phyloP scores from a whole-genome alignment of 768 basidiomycete genomes.

The Mycena venus region DNA sequence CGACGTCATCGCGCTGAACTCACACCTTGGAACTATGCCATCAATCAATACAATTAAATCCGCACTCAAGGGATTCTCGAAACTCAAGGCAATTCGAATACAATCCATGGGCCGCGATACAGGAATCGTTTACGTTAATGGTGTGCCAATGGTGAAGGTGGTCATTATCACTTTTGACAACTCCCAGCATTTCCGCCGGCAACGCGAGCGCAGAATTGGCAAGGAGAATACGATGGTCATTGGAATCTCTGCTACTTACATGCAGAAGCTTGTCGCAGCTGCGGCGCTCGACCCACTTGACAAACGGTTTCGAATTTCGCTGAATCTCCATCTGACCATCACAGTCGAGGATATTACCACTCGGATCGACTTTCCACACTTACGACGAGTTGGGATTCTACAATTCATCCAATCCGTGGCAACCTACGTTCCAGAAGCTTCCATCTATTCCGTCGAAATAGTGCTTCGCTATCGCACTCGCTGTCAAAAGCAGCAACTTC shows the following conservation, averaged over 20 bases:
- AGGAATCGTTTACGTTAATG: not conserved
- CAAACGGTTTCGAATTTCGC: slow-evolving; percentile 15
- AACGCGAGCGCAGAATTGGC: slow-evolving; percentile 44
- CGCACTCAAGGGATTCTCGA: not conserved
- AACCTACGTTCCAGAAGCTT: slow-evolving; percentile 42
- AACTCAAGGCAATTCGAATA: not conserved
- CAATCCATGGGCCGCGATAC: not conserved
- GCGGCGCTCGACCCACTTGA: slow-evolving; percentile 43
- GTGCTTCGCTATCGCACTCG: slow-evolving; percentile 37
- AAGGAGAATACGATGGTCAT: slow-evolving; percentile 42
- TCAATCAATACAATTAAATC: not conserved
- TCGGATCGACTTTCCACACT: slow-evolving; percentile 43
- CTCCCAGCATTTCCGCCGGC: slow-evolving; percentile 43
- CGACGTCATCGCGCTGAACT: not conserved
- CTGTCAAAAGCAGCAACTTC: accelerated
- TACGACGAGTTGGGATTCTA: slow-evolving; percentile 40
- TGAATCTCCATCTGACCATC: slow-evolving; percentile 28
- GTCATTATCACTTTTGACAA: slow-evolving; percentile 41
- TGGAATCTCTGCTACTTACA: too few species aligned
- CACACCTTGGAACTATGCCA: not conserved
- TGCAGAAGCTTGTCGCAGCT: too few species aligned
- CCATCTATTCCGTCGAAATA: slow-evolving; percentile 32
- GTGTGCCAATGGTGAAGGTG: not conserved
- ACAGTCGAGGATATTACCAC: slow-evolving; percentile 37
- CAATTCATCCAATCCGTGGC: slow-evolving; percentile 45